Conservation (phyloP, 495 filamentous ascomycete species). For the Neurospora intermedia region DNA sequence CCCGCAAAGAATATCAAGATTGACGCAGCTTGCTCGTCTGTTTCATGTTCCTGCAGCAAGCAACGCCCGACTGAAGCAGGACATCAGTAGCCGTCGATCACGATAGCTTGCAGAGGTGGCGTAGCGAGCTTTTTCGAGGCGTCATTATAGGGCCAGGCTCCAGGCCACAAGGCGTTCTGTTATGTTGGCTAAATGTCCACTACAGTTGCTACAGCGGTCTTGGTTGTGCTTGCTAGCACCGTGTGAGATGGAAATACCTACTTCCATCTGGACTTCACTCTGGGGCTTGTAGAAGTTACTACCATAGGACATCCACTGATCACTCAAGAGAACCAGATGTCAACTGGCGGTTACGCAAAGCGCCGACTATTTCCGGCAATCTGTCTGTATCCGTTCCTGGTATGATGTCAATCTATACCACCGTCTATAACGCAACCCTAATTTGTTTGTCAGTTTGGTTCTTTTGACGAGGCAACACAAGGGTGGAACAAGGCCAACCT, state of each 20-base stretch:
- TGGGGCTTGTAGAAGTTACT: neutral
- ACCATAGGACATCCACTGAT: neutral
- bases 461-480: no score
- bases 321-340: neutral
- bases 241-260: neutral
- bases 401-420: neutral
- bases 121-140: neutral
- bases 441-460: no score
- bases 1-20: neutral
- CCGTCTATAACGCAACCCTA: neutral
- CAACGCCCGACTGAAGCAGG: neutral
- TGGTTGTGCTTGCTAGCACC: neutral
- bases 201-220: neutral
- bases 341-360: slow-evolving; percentile 20
- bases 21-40: neutral
- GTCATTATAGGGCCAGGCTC: neutral
- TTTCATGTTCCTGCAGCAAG: slow-evolving; percentile 15
- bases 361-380: slow-evolving; percentile 16
- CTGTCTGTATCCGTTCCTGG: neutral
- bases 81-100: neutral
- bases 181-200: neutral
- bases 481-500: no score
- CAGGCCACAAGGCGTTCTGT: neutral
- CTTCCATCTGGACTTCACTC: neutral
- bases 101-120: neutral